phyloP scores from a whole-genome alignment of 768 basidiomycete species.

The Sporobolomyces phaffii region DNA sequence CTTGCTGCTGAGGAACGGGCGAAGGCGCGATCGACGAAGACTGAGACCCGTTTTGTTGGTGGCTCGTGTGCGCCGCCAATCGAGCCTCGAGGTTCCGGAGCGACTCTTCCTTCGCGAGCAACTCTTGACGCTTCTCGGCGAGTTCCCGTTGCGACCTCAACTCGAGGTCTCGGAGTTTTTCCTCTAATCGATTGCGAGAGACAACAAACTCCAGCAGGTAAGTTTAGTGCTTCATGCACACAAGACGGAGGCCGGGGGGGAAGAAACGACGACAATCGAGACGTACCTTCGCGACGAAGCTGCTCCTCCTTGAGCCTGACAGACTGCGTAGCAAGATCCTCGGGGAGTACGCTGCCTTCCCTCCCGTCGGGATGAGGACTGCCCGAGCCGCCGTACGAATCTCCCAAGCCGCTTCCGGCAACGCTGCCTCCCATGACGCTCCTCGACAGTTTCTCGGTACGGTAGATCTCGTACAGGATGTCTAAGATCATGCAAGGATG shows the following conservation, averaged over 20 bases:
- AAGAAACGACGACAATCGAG: not conserved
- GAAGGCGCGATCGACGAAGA: conserved; percentile 4
- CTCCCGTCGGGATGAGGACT: conserved; percentile 59
- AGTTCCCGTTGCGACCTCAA: conserved; percentile 97
- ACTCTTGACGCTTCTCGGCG: conserved; percentile 91
- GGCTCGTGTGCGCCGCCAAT: conserved; percentile 16
- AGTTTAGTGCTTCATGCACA: no score
- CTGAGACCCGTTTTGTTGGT: conserved; percentile 12
- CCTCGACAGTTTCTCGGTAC: conserved; percentile 91
- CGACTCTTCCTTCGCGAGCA: conserved; percentile 84
- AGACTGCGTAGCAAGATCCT: conserved; percentile 92
- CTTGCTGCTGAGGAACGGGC: not conserved
- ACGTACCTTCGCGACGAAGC: conserved; percentile 65
- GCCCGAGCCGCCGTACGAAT: not conserved
- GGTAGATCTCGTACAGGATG: conserved; percentile 71
- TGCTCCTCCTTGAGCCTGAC: conserved; percentile 99
- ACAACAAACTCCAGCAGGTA: no score
- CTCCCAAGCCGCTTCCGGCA: not conserved
- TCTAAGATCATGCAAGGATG: conserved; percentile 49
- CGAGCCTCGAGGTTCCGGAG: conserved; percentile 40
- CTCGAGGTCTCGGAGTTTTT: conserved; percentile 88
- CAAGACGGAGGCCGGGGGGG: not conserved
- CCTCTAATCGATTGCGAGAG: no score
- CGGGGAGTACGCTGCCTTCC: conserved; percentile 59
- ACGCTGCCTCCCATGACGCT: conserved; percentile 57